Percentiles rank a stretch among this genome's conserved stretches.
These are phyloP conservation scores for Populus tremula DNA, from an alignment of 345 rosid species.

Conservation along the genomic window DNA sequence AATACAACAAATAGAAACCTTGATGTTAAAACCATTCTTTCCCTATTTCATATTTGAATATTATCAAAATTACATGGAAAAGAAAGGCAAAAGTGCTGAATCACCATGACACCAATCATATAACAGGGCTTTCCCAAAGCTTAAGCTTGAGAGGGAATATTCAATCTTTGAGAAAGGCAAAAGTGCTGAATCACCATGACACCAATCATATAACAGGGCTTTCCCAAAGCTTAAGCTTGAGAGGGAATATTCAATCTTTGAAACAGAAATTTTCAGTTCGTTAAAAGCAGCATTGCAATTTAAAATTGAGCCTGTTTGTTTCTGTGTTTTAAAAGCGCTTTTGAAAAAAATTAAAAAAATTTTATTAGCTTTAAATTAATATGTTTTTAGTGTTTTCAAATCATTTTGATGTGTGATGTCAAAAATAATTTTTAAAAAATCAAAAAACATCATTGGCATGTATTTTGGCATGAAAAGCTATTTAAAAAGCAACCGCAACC, in stretches of 20 bases:
- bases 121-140: background rate
- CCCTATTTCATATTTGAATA: background rate
- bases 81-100: background rate
- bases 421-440: too few species aligned
- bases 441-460: too few species aligned
- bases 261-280: background rate
- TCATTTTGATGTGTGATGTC: too few species aligned
- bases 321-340: too few species aligned
- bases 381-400: too few species aligned
- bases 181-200: background rate
- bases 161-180: background rate
- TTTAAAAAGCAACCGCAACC: too few species aligned
- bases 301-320: too few species aligned
- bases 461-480: too few species aligned
- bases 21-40: background rate
- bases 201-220: background rate
- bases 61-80: background rate
- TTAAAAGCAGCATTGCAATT: background rate
- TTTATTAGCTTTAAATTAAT: too few species aligned
- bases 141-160: background rate
- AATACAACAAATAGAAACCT: background rate
- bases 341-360: too few species aligned
- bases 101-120: background rate
- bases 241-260: background rate
- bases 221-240: background rate